phyloP scores from a whole-genome alignment of 1,139 yeast species.

The Scheffersomyces cryptocercus region DNA sequence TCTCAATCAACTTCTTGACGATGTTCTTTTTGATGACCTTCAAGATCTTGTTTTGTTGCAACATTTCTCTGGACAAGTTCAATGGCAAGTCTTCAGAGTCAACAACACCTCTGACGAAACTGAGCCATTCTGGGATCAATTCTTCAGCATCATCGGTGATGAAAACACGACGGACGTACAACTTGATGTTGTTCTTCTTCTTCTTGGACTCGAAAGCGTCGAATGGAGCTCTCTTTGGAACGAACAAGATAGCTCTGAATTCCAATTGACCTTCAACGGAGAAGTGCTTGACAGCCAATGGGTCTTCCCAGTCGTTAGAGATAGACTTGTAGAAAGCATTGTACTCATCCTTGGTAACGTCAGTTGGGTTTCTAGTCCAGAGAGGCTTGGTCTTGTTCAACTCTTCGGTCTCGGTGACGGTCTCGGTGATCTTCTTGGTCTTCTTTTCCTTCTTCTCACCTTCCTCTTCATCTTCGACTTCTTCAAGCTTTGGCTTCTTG shows the following conservation, averaged over 20 bases:
- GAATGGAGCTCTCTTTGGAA: slow-evolving; percentile 99
- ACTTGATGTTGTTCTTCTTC: slow-evolving; percentile 99
- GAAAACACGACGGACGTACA: slow-evolving; percentile 99
- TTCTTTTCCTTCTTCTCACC: slow-evolving; percentile 69
- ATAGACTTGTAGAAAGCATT: slow-evolving; percentile 99
- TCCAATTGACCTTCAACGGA: slow-evolving; percentile 99
- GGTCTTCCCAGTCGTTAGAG: slow-evolving; percentile 99
- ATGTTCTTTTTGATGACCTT: slow-evolving; percentile 99
- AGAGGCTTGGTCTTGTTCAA: slow-evolving; percentile 98
- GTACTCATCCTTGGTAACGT: slow-evolving; percentile 97
- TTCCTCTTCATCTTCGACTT: slow-evolving; percentile 70
- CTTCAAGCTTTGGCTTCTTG: slow-evolving; percentile 55
- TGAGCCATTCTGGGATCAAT: slow-evolving; percentile 98
- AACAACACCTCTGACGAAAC: slow-evolving; percentile 98
- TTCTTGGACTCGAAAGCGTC: slow-evolving; percentile 96
- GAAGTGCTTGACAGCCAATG: slow-evolving; percentile 99
- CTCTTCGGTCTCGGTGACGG: slow-evolving; percentile 89
- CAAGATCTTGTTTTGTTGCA: slow-evolving; percentile 99
- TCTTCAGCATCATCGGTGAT: slow-evolving; percentile 99
- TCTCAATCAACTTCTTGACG: slow-evolving; percentile 97
- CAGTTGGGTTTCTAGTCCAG: slow-evolving; percentile 99
- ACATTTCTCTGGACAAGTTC: slow-evolving; percentile 99
- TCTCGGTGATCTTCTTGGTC: slow-evolving; percentile 81
- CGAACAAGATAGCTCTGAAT: slow-evolving; percentile 95
- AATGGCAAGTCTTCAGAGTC: slow-evolving; percentile 99